Conservation (phyloP, 805 yeast genomes). For the Saccharomycopsis sp. region DNA sequence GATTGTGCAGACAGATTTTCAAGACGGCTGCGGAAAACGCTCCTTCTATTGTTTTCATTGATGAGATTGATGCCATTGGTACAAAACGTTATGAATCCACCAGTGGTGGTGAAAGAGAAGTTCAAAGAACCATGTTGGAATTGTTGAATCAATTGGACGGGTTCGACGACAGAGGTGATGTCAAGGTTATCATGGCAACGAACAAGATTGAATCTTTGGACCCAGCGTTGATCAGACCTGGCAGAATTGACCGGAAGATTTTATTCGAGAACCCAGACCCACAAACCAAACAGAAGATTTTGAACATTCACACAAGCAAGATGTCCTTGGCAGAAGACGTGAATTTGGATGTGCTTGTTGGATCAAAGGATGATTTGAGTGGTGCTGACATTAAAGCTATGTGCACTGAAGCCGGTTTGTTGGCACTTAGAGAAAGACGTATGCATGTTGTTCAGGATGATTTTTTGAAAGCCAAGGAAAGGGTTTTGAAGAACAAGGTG, state of each 20-base stretch:
- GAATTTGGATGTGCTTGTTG: constrained; percentile 83
- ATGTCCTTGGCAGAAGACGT: constrained; percentile 95
- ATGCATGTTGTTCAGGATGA: constrained; percentile 97
- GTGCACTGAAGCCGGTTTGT: constrained; percentile 96
- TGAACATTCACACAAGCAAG: constrained; percentile 88
- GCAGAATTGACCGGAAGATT: constrained; percentile 93
- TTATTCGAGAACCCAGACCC: constrained; percentile 96
- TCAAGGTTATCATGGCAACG: constrained; percentile 96
- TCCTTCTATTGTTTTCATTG: constrained; percentile 96
- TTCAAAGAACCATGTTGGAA: constrained; percentile 97
- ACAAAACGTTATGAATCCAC: constrained; percentile 89
- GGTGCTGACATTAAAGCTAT: constrained; percentile 98
- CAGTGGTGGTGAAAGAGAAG: constrained; percentile 89
- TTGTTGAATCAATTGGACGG: constrained; percentile 92
- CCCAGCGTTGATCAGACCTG: constrained; percentile 93
- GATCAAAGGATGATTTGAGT: constrained; percentile 92
- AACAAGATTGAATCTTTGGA: constrained; percentile 89
- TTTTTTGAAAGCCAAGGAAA: constrained; percentile 66
- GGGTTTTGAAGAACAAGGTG: constrained; percentile 55
- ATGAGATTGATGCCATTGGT: constrained; percentile 98
- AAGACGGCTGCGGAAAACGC: constrained; percentile 96
- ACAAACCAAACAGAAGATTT: constrained; percentile 85
- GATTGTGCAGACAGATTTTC: constrained; percentile 87
- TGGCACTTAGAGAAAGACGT: constrained; percentile 90
- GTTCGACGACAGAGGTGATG: constrained; percentile 86